phyloP scores from a whole-genome alignment of 164 flowering plant species.

The Vitis cinerea region DNA sequence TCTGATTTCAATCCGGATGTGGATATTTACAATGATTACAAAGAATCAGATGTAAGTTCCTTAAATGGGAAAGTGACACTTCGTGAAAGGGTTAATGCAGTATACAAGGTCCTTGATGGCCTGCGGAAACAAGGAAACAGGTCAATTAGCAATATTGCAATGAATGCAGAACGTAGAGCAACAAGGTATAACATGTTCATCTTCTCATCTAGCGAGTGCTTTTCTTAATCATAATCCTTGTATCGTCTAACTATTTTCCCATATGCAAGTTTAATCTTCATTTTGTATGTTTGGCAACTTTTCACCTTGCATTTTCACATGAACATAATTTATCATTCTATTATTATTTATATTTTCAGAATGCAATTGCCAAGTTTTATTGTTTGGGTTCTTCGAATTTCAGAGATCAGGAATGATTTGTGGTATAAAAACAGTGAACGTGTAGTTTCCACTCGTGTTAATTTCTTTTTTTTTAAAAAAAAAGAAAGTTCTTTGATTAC shows the following conservation, averaged over 20 bases:
- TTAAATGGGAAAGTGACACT: slow-evolving; percentile 16
- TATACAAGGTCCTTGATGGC: slow-evolving; percentile 31
- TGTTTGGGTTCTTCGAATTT: too few species aligned
- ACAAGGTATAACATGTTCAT: neutral
- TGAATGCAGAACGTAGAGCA: slow-evolving; percentile 34
- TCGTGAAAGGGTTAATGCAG: slow-evolving; percentile 24
- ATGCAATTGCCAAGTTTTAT: too few species aligned
- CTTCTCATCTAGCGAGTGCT: too few species aligned
- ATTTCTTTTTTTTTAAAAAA: too few species aligned
- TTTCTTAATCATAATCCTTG: too few species aligned
- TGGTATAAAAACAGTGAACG: too few species aligned
- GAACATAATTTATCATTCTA: too few species aligned
- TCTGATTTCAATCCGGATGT: slow-evolving; percentile 32
- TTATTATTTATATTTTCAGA: too few species aligned
- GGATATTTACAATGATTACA: slow-evolving; percentile 20
- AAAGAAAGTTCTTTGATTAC: too few species aligned
- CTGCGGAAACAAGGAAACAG: slow-evolving; percentile 37
- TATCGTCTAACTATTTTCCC: neutral
- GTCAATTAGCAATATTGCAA: slow-evolving; percentile 25
- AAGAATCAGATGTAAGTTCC: slow-evolving; percentile 26
- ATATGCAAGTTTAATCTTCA: neutral
- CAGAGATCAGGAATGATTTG: too few species aligned
- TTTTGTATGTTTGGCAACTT: neutral
- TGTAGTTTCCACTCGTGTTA: too few species aligned
- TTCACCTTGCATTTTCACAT: neutral